Percentiles rank a stretch among this genome's conserved stretches.
Evolutionary conservation across 805 yeast genomes (phyloP).

Genomic region (Hanseniaspora lindneri): DNA sequence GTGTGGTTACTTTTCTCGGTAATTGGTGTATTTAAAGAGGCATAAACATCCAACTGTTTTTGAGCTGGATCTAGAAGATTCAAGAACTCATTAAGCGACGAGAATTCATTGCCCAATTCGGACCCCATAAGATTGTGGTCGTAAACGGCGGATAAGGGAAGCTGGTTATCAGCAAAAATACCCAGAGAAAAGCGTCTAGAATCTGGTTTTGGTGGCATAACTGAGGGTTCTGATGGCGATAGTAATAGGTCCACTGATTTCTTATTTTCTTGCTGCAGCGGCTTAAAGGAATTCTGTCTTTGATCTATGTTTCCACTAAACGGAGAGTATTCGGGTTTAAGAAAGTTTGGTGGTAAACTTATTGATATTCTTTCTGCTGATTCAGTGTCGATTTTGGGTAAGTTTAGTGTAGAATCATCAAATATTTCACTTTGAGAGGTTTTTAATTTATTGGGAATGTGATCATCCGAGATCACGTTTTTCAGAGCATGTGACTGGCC

Average conservation of each 20-base stretch:
- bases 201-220: constrained; percentile 8
- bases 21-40: background rate
- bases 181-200: constrained; percentile 10
- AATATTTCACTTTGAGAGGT: no score
- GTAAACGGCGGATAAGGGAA: constrained; percentile 13
- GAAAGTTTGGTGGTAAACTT: no score
- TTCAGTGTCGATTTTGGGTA: no score
- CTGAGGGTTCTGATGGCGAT: background rate
- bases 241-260: background rate
- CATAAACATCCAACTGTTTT: background rate
- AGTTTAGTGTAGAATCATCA: no score
- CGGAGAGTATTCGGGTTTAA: no score
- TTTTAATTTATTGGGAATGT: no score
- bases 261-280: background rate
- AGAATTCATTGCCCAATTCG: constrained; percentile 14
- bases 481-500: background rate
- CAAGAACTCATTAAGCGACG: constrained; percentile 12
- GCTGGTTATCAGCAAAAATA: constrained; percentile 9
- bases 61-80: constrained; percentile 9
- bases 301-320: no score
- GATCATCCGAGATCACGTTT: no score
- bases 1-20: background rate
- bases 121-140: constrained; percentile 12
- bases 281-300: no score
- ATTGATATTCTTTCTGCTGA: no score